phyloP scores from a whole-genome alignment of 1,284 basidiomycete species.

The Pyrrhoderma noxium region DNA sequence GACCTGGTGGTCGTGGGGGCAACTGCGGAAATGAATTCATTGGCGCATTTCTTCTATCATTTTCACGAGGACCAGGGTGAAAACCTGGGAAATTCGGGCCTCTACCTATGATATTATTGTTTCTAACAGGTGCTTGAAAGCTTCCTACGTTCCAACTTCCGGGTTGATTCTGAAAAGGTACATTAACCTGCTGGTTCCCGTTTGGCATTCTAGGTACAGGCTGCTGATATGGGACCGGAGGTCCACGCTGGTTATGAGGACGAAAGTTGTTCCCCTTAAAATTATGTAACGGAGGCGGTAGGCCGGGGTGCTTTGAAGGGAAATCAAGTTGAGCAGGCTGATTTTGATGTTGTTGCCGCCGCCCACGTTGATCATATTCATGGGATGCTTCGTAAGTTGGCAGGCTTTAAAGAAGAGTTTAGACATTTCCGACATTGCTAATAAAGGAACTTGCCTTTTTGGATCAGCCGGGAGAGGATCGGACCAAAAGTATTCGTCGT shows the following conservation, averaged over 20 bases:
- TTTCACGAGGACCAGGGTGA: neutral
- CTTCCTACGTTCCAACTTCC: neutral
- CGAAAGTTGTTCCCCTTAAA: conserved; percentile 1
- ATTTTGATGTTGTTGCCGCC: conserved; percentile 33
- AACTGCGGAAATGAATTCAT: conserved; percentile 3
- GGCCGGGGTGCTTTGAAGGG: neutral
- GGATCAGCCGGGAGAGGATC: conserved; percentile 81
- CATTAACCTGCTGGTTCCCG: neutral
- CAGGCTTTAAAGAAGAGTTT: conserved; percentile 37
- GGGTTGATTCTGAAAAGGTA: neutral
- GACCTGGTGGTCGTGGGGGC: conserved; percentile 12
- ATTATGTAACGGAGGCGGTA: conserved; percentile 10
- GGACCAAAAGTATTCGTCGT: conserved; percentile 91
- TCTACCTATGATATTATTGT: neutral
- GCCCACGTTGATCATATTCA: conserved; percentile 75
- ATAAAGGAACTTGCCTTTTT: conserved; percentile 51
- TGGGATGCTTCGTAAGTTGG: conserved; percentile 77
- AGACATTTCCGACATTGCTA: conserved; percentile 6
- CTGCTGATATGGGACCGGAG: neutral
- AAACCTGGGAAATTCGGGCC: neutral
- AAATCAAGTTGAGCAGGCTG: neutral
- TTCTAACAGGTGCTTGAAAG: neutral
- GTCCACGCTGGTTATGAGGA: neutral
- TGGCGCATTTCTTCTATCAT: neutral
- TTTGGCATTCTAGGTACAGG: neutral